phyloP scores from a whole-genome alignment of 2,329 filamentous ascomycete species.

The Curvularia verruculosa region DNA sequence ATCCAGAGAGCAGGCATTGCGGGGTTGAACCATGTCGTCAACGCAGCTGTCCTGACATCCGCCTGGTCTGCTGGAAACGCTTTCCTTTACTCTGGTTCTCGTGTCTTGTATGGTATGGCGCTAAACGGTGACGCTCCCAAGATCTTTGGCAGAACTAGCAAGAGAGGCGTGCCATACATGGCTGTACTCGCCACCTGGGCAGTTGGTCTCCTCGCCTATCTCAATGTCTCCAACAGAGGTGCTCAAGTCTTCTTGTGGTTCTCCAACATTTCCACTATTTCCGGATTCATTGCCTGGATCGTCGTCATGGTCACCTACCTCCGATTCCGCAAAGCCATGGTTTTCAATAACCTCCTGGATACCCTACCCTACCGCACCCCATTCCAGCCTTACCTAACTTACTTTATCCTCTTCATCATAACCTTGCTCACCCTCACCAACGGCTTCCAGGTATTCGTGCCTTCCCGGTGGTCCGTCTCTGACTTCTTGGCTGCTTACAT shows the following conservation, averaged over 20 bases:
- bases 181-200: slow-evolving; percentile 49
- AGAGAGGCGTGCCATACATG: slow-evolving; percentile 51
- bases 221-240: slow-evolving; percentile 56
- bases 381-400: slow-evolving; percentile 63
- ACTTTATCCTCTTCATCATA: slow-evolving; percentile 61
- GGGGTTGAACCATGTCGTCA: slow-evolving; percentile 73
- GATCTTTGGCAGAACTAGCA: slow-evolving; percentile 56
- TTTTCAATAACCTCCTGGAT: slow-evolving; percentile 63
- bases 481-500: slow-evolving; percentile 61
- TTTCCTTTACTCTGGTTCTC: slow-evolving; percentile 62
- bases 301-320: slow-evolving; percentile 64
- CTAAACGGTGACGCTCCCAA: slow-evolving; percentile 59
- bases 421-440: slow-evolving; percentile 43
- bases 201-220: slow-evolving; percentile 56
- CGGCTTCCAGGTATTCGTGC: slow-evolving; percentile 61
- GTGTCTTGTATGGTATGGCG: slow-evolving; percentile 57
- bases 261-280: slow-evolving; percentile 69
- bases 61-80: slow-evolving; percentile 75
- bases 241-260: slow-evolving; percentile 69
- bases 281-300: slow-evolving; percentile 62
- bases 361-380: slow-evolving; percentile 58
- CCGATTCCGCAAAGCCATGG: slow-evolving; percentile 59
- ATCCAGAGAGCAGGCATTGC: slow-evolving; percentile 70
- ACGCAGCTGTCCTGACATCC: slow-evolving; percentile 75
- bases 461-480: slow-evolving; percentile 50